Percentiles rank a stretch among this genome's conserved stretches.
These are phyloP conservation scores for Leptomonas pyrrhocoris DNA, from an alignment of 208 protist genomes.

Conservation along the genomic window DNA sequence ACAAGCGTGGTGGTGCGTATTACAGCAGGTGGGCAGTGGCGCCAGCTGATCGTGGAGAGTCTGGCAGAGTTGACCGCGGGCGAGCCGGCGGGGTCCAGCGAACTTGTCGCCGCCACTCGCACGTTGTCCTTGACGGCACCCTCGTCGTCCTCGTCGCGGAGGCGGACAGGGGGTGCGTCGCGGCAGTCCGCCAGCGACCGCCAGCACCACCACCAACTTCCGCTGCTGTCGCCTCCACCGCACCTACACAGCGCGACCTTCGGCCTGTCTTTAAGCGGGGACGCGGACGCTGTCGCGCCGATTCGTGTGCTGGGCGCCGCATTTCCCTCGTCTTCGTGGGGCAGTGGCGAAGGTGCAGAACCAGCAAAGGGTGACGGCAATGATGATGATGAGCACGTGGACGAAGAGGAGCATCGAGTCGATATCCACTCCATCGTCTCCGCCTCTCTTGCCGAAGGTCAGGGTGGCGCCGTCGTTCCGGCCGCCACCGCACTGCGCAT, in stretches of 20 bases:
- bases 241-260: neutral
- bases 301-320: slow-evolving; percentile 1
- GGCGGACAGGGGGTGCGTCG: neutral
- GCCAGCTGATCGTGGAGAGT: slow-evolving; percentile 36
- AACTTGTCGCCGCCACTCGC: neutral
- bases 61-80: slow-evolving; percentile 29
- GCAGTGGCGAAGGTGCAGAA: neutral
- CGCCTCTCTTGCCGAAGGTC: slow-evolving; percentile 11
- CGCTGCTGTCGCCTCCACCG: neutral
- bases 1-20: slow-evolving; percentile 16
- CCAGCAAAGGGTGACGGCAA: neutral
- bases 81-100: neutral
- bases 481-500: neutral
- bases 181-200: neutral
- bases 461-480: neutral
- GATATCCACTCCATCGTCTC: slow-evolving; percentile 14
- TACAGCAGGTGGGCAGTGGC: slow-evolving; percentile 38
- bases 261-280: neutral
- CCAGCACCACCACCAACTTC: neutral
- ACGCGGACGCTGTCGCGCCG: neutral
- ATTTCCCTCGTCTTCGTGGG: neutral
- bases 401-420: slow-evolving; percentile 10
- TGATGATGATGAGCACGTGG: neutral
- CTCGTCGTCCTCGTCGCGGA: neutral
- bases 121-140: neutral